Evolutionary conservation across 164 flowering plant species (phyloP), one percentile per base, ranked within the genome.

Genomic region (Dillenia suffruticosa): DNA sequence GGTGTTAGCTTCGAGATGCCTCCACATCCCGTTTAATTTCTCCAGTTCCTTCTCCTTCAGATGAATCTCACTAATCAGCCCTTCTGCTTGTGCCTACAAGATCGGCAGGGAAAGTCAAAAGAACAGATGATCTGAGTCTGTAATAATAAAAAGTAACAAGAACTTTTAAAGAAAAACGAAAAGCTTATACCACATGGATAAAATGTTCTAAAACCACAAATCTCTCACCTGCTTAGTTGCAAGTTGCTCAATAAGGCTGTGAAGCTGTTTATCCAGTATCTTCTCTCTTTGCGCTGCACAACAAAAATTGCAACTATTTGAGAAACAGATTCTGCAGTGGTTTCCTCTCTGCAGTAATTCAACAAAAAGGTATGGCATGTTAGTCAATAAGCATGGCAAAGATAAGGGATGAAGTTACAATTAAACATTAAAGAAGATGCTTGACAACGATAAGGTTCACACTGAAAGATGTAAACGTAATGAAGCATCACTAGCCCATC

Each of bases 221-320:
- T 32, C 4, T 56, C 66, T 56, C 3, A 89, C 98, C 88, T 93
- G 98, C 74, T 90, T 93, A 46, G 80, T 76, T 15, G 79, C 89
- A 46, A 90, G 82, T 77, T 93, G 98, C 77, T 88, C 96, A 57
- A 90, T 82, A 54, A 87, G 77, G 72, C 94, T 80, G 66, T 93
- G 93, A 62, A 93, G 96, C 76, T 93, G 98, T 72, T 88, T 87
- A 64, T 93, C 94, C 74, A 93, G 68, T 49, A 77, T 75, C 78
- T 87, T 93, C 79, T 93, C 98, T 70, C 97, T 82, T 58, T 93
- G 93, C 46, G 82, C 98, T 93, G 86, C 71, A 81, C 7, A 54
- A 66, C 26, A 15, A 13, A 67, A 72, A 62, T 46, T 57, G 53
- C 48, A 32, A 32, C 40, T 32, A 32, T 32, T 5, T 32, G 7